These are phyloP conservation scores for Tillandsia leiboldiana DNA, from an alignment of 176 grass and related monocot genomes.

Conservation along the genomic window DNA sequence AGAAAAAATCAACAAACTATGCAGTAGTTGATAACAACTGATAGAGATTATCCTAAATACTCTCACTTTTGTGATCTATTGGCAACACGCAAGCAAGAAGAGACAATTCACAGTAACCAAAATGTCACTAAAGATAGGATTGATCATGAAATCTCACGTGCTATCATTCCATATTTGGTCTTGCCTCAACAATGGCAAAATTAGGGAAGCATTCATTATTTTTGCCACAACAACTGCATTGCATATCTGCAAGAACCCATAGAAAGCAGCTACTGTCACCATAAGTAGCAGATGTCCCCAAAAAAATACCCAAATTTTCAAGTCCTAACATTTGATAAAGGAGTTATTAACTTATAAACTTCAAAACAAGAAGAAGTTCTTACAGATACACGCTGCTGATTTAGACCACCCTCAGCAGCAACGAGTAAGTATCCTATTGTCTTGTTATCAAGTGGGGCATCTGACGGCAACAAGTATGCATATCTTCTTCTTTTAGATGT, in stretches of 20 bases:
- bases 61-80: too few relatives aligned
- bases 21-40: too few relatives aligned
- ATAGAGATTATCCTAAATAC: too few relatives aligned
- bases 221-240: conserved; percentile 98
- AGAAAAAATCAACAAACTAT: too few relatives aligned
- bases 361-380: conserved; percentile 17
- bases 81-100: not conserved
- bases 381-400: conserved; percentile 94
- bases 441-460: conserved; percentile 61
- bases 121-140: conserved; percentile 1
- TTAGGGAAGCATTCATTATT: conserved; percentile 87
- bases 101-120: not conserved
- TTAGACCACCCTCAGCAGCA: conserved; percentile 91
- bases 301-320: not conserved
- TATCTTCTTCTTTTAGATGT: too few relatives aligned
- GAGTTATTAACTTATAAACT: conserved; percentile 1
- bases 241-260: conserved; percentile 55
- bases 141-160: conserved; percentile 40
- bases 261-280: too few relatives aligned
- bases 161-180: conserved; percentile 99
- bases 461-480: conserved; percentile 19
- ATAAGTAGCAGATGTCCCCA: too few relatives aligned
- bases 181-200: conserved; percentile 92
- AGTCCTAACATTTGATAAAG: not conserved
- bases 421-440: conserved; percentile 89